Evolutionary conservation across 75 land plant species (phyloP).

Genomic region (Cryptomeria japonica): DNA sequence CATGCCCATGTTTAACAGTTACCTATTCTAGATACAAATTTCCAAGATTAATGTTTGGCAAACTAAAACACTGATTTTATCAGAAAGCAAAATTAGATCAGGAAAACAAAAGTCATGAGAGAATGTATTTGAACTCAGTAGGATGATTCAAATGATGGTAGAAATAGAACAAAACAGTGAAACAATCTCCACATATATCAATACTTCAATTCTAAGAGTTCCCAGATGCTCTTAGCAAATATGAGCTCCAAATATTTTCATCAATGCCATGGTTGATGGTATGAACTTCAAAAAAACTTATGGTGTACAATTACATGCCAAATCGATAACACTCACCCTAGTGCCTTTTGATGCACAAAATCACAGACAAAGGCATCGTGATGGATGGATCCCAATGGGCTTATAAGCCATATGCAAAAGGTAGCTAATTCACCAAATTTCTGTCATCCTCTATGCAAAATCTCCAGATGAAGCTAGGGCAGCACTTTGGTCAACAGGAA

Average conservation of each 20-base stretch:
- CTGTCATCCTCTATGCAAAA: no score
- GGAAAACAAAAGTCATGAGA: neutral
- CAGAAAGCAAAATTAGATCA: neutral
- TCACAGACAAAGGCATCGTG: neutral
- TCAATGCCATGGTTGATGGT: neutral
- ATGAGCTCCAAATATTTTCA: neutral
- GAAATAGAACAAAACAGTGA: neutral
- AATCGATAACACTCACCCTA: neutral
- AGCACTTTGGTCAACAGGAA: no score
- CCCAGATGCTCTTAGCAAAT: neutral
- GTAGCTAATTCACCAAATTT: neutral
- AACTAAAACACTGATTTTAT: neutral
- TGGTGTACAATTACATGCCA: neutral
- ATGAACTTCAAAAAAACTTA: neutral
- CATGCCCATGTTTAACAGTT: neutral
- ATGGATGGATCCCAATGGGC: neutral
- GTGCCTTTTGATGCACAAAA: neutral
- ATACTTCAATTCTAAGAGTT: neutral
- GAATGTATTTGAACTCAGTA: neutral
- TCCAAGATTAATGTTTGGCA: neutral
- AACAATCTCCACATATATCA: neutral
- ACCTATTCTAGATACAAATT: neutral
- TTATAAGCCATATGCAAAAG: neutral
- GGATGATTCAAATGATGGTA: neutral
- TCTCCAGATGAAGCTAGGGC: no score